phyloP scores from a whole-genome alignment of 345 rosid genomes.

The Schrenkiella parvula region DNA sequence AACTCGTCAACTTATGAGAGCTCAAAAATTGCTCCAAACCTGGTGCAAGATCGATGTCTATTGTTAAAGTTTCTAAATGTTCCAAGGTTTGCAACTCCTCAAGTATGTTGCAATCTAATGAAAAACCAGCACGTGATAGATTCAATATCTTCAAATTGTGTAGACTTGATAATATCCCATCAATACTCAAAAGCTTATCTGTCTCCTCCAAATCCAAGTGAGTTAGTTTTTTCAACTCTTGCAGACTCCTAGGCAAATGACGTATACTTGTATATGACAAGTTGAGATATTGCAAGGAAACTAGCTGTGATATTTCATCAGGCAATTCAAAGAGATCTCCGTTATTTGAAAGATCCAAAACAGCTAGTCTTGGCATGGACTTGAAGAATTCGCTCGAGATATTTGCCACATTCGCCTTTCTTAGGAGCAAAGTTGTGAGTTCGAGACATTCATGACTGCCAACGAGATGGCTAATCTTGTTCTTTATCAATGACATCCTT shows the following conservation, averaged over 20 bases:
- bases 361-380: slow-evolving; percentile 31
- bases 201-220: slow-evolving; percentile 5
- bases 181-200: not conserved
- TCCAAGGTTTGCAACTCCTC: not conserved
- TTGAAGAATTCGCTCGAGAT: slow-evolving; percentile 21
- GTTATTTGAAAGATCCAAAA: slow-evolving; percentile 32
- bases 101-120: not conserved
- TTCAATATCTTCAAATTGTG: not conserved
- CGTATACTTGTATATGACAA: slow-evolving; percentile 3
- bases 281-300: slow-evolving; percentile 19
- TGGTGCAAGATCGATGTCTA: not conserved
- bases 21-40: not conserved
- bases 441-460: slow-evolving; percentile 11
- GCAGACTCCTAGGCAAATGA: not conserved
- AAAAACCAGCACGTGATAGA: not conserved
- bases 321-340: not conserved
- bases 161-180: slow-evolving; percentile 1
- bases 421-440: slow-evolving; percentile 28
- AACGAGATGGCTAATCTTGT: not conserved
- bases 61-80: not conserved
- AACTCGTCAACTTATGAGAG: not conserved
- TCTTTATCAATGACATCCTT: slow-evolving; percentile 33
- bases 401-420: slow-evolving; percentile 13
- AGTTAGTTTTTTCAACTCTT: not conserved
- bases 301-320: not conserved